Evolutionary conservation across 495 filamentous ascomycete species (phyloP), one percentile per base, ranked within the genome.

Genomic region (Aspergillus taichungensis): DNA sequence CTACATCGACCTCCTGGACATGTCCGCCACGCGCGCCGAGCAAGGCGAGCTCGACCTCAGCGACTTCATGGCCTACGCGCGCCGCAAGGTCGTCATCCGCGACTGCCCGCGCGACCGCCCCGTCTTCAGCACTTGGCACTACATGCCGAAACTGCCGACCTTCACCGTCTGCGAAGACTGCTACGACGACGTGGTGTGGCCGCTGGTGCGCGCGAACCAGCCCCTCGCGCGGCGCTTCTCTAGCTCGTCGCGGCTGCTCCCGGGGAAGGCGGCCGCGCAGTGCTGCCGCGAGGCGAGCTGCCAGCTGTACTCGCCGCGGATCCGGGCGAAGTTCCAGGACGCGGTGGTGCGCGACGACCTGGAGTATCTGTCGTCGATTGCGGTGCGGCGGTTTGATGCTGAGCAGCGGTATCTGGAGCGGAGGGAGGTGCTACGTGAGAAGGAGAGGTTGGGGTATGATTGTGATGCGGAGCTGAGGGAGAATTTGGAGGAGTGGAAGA

Each of bases 251-350:
- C 68, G 71, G 24, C 54, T 67, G 1, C 60, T 73, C 6, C 70
- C 71, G 1, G 66, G 72, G 29, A 66, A 75, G 42, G 61, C 59
- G 13, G 66, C 69, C 27, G 65, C 74, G 43, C 59, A 24, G 18
- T 24, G 57, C 5, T 61, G 60, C 13, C 64, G 72, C 4, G 64
- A 77, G 31, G 78, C 73, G 0, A 74, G 72, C 13, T 92, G 87
- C 53, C 83, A 87, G 61, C 64, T 90, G 6, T 89, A 85, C 49
- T 84, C 81, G n/a, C 62, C 72, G 8, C 75, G 80, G n/a, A 89
- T 89, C 81, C 72, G 85, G 34, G 63, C 69, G 1, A 69, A 81
- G 7, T 88, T 87, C 56, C 53, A 59, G 12, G 68, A 75, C 13
- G 80, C 82, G 3, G 74, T 82, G 39, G 51, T 66, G 44, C 71